Base-by-base conservation (phyloP, 768 basidiomycete genomes). In the Tremella mesenterica region DNA sequence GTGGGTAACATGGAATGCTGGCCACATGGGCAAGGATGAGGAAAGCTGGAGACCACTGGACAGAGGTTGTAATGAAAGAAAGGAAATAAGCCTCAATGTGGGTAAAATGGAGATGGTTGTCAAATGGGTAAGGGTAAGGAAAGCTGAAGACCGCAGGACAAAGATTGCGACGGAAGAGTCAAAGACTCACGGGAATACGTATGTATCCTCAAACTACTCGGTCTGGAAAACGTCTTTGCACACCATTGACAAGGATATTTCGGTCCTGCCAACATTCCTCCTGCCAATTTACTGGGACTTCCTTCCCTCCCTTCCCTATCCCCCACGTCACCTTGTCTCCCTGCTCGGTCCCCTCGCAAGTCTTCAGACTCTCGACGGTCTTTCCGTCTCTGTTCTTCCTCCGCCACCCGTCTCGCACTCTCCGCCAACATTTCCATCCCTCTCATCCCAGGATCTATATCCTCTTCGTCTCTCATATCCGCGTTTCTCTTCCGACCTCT, bases 161-260 rank as follows among this genome's bases (percentile, higher is more conserved):
- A n/a, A n/a, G n/a, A n/a, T n/a, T 36, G 34, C 20, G 8, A 44
- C 45, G 29, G 14, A 48, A 27, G 28, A 27, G 23, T 20, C 48
- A 26, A 13, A 21, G 0, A 70, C 71, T 69, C 52, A 70, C 71
- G 71, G 33, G 65, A 69, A 53, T 70, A 70, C 2, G 63, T 69
- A 51, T 72, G 71, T 41, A 72, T 72, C 18, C 67, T 57, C 26
- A 72, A 38, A 39, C 61, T 64, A 48, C 67, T 69, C 0, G 71
- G 71, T n/a, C 71, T 58, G 5, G 67, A 65, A 44, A 72, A 72
- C 5, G 59, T 63, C 44, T 72, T 72, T 3, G 61, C 59, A 39
- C 71, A 72, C 41, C 53, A 65, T 14, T 55, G 55, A 44, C 71
- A 72, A 16, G 54, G 52, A 44, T 72, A 72, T 48, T 68, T 68